Base-by-base conservation (phyloP, 139 green algal species). In the Coelastrella sp. region DNA sequence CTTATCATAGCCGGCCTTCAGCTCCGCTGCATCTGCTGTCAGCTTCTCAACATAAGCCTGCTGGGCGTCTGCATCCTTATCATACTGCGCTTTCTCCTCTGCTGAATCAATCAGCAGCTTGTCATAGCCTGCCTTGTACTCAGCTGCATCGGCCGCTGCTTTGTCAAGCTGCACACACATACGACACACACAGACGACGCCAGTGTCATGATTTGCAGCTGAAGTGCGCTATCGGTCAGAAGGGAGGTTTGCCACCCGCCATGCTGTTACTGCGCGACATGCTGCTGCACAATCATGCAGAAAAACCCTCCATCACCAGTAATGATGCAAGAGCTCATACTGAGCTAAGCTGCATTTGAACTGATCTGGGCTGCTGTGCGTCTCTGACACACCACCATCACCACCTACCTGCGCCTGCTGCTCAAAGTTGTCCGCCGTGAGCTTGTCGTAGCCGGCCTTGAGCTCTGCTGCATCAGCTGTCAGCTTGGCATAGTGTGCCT, bases 371-470 rank as follows among this genome's bases (percentile, higher is more conserved):
- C 32, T 47, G 32, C 32, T 47, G 32, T 47, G 32, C 32, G 32
- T 47, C 32, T 47, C 32, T 47, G 32, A 47, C 32, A 47, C 32
- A 47, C 32, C 3, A 66, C 20, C 80, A 19, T 32, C 80, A 73
- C 11, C 19, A 56, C 80, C 19, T 73, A 81, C 17, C 58, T 91
- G 78, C 8, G 19, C 65, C 78, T 91, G 68, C 54, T 91, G 87
- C 77, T 91, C 87, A 0, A 8, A 20, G 14, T 57, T 87, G 80
- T 88, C 88, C 6, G 22, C 88, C 1, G 7, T 13, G 20, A 91
- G 47, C 66, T 89, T 89, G 84, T 89, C 84, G 59, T 89, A 82
- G 71, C 68, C 84, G 2, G 84, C 84, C 84, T 89, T 89, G 19
- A 82, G 59, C 71, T 89, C 68, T 22, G 84, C 84, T 73, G 84